Conservation (phyloP, 768 basidiomycete genomes). For the Leccinellum albellum region DNA sequence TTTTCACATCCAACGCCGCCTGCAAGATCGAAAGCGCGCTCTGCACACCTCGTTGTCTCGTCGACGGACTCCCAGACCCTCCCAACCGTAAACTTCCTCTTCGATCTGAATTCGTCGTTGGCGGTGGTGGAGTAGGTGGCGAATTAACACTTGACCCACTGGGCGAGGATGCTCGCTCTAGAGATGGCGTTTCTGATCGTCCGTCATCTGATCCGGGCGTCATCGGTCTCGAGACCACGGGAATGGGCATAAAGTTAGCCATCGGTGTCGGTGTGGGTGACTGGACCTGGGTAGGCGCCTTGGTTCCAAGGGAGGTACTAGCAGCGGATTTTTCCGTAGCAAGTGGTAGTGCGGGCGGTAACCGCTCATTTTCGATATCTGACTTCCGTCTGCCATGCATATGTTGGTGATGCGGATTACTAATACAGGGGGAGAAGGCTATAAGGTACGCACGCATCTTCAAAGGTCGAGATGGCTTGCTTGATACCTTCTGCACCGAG, state of each 20-base stretch:
- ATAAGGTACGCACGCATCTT: slow-evolving; percentile 53
- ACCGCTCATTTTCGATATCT: slow-evolving; percentile 28
- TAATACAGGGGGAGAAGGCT: background rate
- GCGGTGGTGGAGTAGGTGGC: slow-evolving; percentile 24
- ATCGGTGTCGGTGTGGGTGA: background rate
- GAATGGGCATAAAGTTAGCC: background rate
- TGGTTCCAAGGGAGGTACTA: slow-evolving; percentile 1
- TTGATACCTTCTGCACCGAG: slow-evolving; percentile 69
- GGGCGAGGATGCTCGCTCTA: slow-evolving; percentile 26
- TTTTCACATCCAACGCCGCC: slow-evolving; percentile 27
- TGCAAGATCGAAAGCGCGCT: slow-evolving; percentile 26
- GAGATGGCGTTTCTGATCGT: slow-evolving; percentile 20
- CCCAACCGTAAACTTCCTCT: slow-evolving; percentile 17
- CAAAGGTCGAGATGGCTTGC: slow-evolving; percentile 63
- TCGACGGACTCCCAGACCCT: slow-evolving; percentile 18
- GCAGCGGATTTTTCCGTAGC: slow-evolving; percentile 22
- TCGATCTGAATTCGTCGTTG: slow-evolving; percentile 13
- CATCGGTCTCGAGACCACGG: slow-evolving; percentile 4
- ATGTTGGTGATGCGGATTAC: background rate
- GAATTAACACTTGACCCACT: slow-evolving; percentile 24
- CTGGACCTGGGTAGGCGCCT: background rate
- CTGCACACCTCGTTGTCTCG: slow-evolving; percentile 23
- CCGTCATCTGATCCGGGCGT: slow-evolving; percentile 35
- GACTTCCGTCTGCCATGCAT: slow-evolving; percentile 18
- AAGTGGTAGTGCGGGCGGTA: slow-evolving; percentile 16